Percentiles rank a stretch among this genome's conserved stretches.
Conservation (phyloP, 208 protist species). For the Polymyxa betae region DNA sequence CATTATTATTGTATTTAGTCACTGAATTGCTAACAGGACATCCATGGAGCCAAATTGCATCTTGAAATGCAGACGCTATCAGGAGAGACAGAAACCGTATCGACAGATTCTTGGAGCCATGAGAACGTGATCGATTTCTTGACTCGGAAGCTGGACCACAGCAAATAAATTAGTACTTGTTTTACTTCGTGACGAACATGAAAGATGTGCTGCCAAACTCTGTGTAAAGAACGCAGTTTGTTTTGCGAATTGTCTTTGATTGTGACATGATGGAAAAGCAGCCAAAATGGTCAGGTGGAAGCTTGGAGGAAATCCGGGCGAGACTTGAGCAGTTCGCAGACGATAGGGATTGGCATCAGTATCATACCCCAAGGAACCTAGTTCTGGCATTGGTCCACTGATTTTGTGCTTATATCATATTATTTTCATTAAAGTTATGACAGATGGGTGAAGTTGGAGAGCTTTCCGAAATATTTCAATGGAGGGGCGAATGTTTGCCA, state of each 20-base stretch:
- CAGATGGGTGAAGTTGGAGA: conserved; percentile 59
- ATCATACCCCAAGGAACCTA: conserved; percentile 55
- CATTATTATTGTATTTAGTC: neutral
- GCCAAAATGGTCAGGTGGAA: neutral
- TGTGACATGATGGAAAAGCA: neutral
- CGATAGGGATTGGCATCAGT: conserved; percentile 60
- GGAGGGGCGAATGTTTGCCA: conserved; percentile 34
- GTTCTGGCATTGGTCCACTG: conserved; percentile 40
- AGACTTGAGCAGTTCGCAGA: conserved; percentile 37
- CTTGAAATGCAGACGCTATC: neutral
- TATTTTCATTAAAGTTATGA: neutral
- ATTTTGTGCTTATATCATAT: no score
- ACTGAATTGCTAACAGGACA: neutral
- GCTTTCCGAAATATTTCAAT: conserved; percentile 64
- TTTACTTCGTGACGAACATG: neutral
- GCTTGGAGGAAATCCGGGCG: conserved; percentile 46
- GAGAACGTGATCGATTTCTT: neutral
- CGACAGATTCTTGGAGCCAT: neutral
- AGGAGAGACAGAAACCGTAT: neutral
- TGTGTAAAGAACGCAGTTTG: neutral
- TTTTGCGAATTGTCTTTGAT: neutral
- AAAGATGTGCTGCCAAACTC: neutral
- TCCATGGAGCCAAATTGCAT: neutral
- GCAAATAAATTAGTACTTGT: no score
- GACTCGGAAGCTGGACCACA: neutral